Base-by-base conservation (phyloP, 1,284 basidiomycete species). In the Ganoderma leucocontextum region DNA sequence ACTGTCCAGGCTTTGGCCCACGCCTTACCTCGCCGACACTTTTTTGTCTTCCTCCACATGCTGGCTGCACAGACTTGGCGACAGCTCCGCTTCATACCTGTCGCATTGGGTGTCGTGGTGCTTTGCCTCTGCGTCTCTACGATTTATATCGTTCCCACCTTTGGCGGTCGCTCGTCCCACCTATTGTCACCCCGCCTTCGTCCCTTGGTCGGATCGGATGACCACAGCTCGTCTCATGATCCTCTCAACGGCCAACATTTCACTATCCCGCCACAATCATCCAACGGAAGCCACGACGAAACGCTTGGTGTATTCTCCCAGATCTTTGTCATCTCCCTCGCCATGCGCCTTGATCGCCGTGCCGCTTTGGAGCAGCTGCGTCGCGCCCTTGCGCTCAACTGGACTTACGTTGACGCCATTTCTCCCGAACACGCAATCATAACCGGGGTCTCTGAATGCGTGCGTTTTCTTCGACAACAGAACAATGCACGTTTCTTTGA, bases 251-350 rank as follows among this genome's bases (percentile, higher is more conserved):
- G 7, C 52, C 52, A 5, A 7, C 29, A 19, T 33, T 33, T 35
- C 17, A 15, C 29, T 9, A 33, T 35, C 15, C 33, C 29, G 52
- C 29, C 52, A n/a, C 33, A 22, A 33, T 33, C 58, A 19, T 25
- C 10, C 36, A n/a, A n/a, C 36, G 38, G n/a, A 17, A 22, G n/a
- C 58, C 35, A 22, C 36, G 35, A 19, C 53, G 19, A 36, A 22
- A 55, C 58, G 0, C 70, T 77, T 0, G 77, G 75, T 19, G 69
- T 75, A 65, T 70, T 83, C 49, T 78, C 82, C 4, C 75, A 78
- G 19, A 83, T 89, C 64, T 89, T 87, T 72, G 86, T 93, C 2
- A 73, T 93, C 41, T 91, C 89, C 25, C 84, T 91, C 17, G 84
- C 86, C 10, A 79, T 76, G 33, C 82, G 90, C 49, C 68, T 72